phyloP scores from a whole-genome alignment of 2,329 filamentous ascomycete species.

The Ceratocystis alfenasii region DNA sequence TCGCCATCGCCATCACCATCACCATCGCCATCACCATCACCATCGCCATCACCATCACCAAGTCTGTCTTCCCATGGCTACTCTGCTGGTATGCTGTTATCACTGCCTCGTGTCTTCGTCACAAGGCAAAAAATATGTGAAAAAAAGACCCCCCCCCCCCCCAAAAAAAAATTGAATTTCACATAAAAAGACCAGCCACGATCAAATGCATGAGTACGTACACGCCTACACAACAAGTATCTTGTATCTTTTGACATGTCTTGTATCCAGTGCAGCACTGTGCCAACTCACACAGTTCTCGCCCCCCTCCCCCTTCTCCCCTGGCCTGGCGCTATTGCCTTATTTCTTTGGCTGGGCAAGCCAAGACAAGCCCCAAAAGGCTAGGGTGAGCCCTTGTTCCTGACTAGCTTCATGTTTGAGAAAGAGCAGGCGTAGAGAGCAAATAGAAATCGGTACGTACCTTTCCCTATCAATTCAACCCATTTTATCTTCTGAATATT shows the following conservation, averaged over 20 bases:
- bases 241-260: background rate
- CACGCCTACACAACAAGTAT: background rate
- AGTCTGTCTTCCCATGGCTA: no score
- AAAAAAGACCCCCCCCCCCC: no score
- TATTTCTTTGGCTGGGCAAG: background rate
- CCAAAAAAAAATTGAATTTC: no score
- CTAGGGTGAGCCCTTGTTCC: background rate
- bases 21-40: no score
- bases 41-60: no score
- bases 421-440: background rate
- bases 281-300: background rate
- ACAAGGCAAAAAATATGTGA: background rate
- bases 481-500: background rate
- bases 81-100: background rate
- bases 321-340: background rate
- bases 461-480: background rate
- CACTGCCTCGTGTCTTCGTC: background rate
- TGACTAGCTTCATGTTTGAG: conserved; percentile 8
- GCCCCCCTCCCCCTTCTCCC: background rate
- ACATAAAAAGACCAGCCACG: background rate
- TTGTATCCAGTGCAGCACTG: background rate
- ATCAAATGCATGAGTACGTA: background rate
- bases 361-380: background rate
- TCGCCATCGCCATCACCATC: no score
- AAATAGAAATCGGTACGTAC: background rate